These are phyloP conservation scores for Phytomonas serpens DNA, from an alignment of 208 protist species.

Conservation along the genomic window DNA sequence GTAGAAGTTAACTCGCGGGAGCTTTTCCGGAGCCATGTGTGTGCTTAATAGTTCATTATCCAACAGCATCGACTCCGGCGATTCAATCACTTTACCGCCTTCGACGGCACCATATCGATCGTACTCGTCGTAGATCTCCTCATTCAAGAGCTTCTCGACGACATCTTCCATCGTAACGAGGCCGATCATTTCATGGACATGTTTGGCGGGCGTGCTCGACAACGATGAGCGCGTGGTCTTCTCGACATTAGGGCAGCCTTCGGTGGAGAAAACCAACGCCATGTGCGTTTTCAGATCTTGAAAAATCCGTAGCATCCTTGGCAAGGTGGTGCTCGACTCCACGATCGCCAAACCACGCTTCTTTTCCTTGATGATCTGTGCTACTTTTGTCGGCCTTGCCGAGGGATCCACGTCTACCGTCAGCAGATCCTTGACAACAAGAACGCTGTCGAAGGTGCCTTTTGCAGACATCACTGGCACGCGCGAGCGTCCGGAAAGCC, in stretches of 20 bases:
- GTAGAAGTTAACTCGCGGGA: slow-evolving; percentile 81
- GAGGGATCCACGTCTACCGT: slow-evolving; percentile 3
- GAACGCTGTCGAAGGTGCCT: slow-evolving; percentile 44
- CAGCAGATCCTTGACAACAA: slow-evolving; percentile 79
- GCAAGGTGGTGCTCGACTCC: slow-evolving; percentile 39
- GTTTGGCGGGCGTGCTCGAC: slow-evolving; percentile 17
- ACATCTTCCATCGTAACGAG: slow-evolving; percentile 86
- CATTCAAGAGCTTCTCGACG: slow-evolving; percentile 75
- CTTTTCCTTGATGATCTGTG: slow-evolving; percentile 60
- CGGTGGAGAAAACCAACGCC: slow-evolving; percentile 62
- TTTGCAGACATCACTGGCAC: slow-evolving; percentile 49
- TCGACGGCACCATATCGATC: slow-evolving; percentile 46
- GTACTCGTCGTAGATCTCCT: slow-evolving; percentile 89
- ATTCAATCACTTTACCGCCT: background rate
- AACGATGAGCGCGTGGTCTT: slow-evolving; percentile 28
- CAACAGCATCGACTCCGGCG: background rate
- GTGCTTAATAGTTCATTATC: slow-evolving; percentile 15
- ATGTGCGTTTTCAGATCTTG: slow-evolving; percentile 79
- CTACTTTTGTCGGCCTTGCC: slow-evolving; percentile 34
- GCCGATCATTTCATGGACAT: slow-evolving; percentile 37
- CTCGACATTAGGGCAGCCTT: slow-evolving; percentile 15
- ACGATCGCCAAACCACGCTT: slow-evolving; percentile 58
- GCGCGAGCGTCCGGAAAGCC: slow-evolving; percentile 75
- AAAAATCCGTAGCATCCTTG: slow-evolving; percentile 75
- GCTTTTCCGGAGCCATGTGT: slow-evolving; percentile 39